Evolutionary conservation across 257 asterid species (phyloP).

Genomic region (Capsicum chinense): DNA sequence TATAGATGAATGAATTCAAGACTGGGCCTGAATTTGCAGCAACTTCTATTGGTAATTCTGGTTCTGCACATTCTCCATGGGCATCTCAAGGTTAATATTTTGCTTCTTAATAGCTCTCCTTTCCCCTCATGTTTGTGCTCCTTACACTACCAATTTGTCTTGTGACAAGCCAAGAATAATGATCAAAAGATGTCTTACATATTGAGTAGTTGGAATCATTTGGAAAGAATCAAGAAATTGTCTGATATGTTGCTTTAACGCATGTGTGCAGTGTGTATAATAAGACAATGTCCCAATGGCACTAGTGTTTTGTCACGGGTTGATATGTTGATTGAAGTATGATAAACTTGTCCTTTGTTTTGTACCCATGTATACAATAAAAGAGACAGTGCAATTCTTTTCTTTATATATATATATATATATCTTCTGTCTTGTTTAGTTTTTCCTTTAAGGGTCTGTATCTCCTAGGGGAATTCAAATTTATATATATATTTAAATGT

Average conservation of each 20-base stretch:
- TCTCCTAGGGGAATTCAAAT: background rate
- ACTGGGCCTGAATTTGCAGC: constrained; percentile 77
- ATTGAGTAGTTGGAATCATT: constrained; percentile 22
- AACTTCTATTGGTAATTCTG: constrained; percentile 64
- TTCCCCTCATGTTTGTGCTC: constrained; percentile 11
- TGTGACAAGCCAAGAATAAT: background rate
- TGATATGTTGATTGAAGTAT: constrained; percentile 32
- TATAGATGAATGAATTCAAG: constrained; percentile 37
- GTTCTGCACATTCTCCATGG: constrained; percentile 77
- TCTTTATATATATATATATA: background rate
- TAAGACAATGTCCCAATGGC: constrained; percentile 37
- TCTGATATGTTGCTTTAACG: constrained; percentile 22
- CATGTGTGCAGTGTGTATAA: constrained; percentile 51
- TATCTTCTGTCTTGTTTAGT: background rate
- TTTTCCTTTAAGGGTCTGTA: background rate
- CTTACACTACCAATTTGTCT: background rate
- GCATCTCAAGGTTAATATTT: constrained; percentile 64
- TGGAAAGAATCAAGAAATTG: constrained; percentile 20
- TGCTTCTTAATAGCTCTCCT: constrained; percentile 12
- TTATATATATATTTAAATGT: background rate
- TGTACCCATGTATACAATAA: constrained; percentile 18
- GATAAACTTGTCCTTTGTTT: constrained; percentile 34
- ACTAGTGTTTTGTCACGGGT: constrained; percentile 43
- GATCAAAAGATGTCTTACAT: constrained; percentile 4
- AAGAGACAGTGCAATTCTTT: constrained; percentile 11